phyloP scores from a whole-genome alignment of 768 basidiomycete species.

The Mrakia hoshinonis region DNA sequence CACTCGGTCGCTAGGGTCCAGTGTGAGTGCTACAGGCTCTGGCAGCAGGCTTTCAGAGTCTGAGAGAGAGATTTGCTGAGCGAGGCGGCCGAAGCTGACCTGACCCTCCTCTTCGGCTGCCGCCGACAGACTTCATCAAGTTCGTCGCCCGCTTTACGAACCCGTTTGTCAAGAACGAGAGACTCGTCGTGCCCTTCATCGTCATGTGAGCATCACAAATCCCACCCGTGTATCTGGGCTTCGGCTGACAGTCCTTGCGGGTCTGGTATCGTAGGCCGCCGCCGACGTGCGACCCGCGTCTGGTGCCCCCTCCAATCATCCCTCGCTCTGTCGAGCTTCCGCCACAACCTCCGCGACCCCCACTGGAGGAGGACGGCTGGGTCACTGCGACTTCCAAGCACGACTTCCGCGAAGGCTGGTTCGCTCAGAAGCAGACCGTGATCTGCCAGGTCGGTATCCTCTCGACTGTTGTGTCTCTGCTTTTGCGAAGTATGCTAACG shows the following conservation, averaged over 20 bases:
- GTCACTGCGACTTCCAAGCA: neutral
- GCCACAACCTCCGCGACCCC: neutral
- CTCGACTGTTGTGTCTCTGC: neutral
- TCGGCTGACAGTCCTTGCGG: neutral
- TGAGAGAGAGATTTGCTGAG: neutral
- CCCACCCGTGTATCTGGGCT: neutral
- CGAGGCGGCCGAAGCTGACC: no score
- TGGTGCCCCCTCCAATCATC: neutral
- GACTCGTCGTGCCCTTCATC: neutral
- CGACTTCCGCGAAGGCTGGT: neutral
- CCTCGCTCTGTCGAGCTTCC: neutral
- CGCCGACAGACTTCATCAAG: neutral
- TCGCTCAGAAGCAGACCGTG: neutral
- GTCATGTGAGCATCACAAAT: neutral
- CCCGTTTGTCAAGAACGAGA: neutral
- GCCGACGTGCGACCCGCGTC: neutral
- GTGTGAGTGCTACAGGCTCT: neutral
- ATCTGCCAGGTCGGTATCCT: neutral
- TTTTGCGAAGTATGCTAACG: neutral
- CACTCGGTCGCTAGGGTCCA: neutral
- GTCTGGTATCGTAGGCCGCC: neutral
- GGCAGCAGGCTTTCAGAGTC: neutral
- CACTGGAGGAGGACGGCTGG: neutral
- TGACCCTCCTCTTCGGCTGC: neutral
- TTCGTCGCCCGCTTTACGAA: neutral